A percentile compares a stretch with the other conserved stretches of the same genome.
phyloP scores from a whole-genome alignment of 768 basidiomycete genomes.

The Rubroboletus satanas region DNA sequence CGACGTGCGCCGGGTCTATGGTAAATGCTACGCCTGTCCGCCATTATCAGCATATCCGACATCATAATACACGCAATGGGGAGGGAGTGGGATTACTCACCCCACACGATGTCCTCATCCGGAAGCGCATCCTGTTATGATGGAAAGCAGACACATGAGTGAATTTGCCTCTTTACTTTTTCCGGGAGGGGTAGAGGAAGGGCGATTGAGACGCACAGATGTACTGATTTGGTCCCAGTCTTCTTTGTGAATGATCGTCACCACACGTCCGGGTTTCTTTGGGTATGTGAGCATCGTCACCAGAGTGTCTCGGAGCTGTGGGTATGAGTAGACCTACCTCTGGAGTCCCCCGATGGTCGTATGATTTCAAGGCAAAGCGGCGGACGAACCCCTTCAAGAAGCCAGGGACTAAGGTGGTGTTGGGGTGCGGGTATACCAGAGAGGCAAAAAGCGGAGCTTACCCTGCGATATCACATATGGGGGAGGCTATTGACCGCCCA shows the following conservation, averaged over 20 bases:
- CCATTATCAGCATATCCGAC: neutral
- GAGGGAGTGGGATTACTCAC: conserved; percentile 32
- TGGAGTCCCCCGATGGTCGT: conserved; percentile 88
- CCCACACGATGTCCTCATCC: conserved; percentile 52
- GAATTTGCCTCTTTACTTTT: neutral
- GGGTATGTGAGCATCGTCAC: conserved; percentile 54
- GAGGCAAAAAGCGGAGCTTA: conserved; percentile 19
- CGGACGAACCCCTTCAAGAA: conserved; percentile 89
- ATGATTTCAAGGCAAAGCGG: conserved; percentile 84
- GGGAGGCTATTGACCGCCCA: conserved; percentile 55
- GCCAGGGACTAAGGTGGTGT: conserved; percentile 51
- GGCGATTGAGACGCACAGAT: conserved; percentile 42
- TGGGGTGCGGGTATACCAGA: neutral
- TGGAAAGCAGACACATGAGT: neutral
- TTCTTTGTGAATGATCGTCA: conserved; percentile 81
- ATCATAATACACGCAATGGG: neutral
- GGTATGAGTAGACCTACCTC: conserved; percentile 43
- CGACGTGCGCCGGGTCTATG: conserved; percentile 72
- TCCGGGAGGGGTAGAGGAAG: neutral
- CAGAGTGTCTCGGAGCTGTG: conserved; percentile 79
- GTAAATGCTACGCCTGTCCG: conserved; percentile 73
- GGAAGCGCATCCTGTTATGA: conserved; percentile 22
- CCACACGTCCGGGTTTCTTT: conserved; percentile 81
- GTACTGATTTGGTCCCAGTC: conserved; percentile 76
- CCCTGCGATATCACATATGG: conserved; percentile 72